phyloP scores from a whole-genome alignment of 306 rosid species.

The Lablab purpureus region DNA sequence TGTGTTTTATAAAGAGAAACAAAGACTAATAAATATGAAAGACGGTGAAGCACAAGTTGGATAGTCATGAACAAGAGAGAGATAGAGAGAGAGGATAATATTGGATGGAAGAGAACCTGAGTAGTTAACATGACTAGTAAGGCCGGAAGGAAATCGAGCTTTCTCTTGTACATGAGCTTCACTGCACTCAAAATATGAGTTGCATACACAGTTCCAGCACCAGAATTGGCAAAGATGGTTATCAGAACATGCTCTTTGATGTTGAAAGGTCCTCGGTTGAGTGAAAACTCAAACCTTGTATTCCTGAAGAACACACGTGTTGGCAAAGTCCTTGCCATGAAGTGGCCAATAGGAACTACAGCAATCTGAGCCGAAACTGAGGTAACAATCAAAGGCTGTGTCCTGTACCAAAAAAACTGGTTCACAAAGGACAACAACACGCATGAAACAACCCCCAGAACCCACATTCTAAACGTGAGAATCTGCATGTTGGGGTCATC shows the following conservation, averaged over 20 bases:
- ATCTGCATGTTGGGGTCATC: constrained; percentile 75
- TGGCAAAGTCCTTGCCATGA: constrained; percentile 75
- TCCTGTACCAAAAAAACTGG: constrained; percentile 92
- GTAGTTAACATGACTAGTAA: constrained; percentile 81
- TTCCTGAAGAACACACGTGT: constrained; percentile 57
- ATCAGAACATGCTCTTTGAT: constrained; percentile 88
- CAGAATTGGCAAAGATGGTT: constrained; percentile 86
- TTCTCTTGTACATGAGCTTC: constrained; percentile 69
- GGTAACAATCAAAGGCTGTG: constrained; percentile 66
- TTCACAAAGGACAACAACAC: constrained; percentile 75
- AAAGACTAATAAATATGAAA: not conserved
- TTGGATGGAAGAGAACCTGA: constrained; percentile 63
- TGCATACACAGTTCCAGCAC: constrained; percentile 61
- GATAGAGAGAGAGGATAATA: not conserved
- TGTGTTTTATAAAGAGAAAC: too few species aligned
- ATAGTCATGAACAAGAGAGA: not conserved
- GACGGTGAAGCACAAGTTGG: not conserved
- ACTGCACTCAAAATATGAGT: constrained; percentile 84
- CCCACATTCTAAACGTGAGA: constrained; percentile 91
- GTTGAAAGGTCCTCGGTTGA: constrained; percentile 88
- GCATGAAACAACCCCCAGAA: constrained; percentile 70
- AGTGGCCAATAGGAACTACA: constrained; percentile 86
- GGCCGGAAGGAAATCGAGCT: constrained; percentile 69
- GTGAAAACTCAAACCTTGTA: constrained; percentile 63
- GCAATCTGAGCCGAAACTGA: constrained; percentile 90